Evolutionary conservation across 2,329 filamentous ascomycete species (phyloP).

Genomic region (Neurospora crassa): DNA sequence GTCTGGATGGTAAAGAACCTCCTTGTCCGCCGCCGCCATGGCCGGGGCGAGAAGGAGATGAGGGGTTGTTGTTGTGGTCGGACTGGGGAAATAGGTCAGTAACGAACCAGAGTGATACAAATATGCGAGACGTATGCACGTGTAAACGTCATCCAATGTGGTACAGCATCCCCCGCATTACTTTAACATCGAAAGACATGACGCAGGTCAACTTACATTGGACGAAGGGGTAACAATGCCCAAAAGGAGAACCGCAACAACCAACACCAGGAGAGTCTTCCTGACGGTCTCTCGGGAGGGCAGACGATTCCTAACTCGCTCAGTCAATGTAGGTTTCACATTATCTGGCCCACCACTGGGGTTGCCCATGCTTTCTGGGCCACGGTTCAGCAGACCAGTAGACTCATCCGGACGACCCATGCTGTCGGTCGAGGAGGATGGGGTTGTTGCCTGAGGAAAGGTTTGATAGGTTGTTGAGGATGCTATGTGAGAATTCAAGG

Average conservation of each 20-base stretch:
- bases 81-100: neutral
- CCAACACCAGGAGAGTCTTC: neutral
- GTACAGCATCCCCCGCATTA: neutral
- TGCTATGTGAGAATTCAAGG: neutral
- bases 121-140: neutral
- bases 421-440: constrained; percentile 11
- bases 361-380: constrained; percentile 38
- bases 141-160: neutral
- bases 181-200: neutral
- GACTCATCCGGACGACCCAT: constrained; percentile 37
- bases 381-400: constrained; percentile 29
- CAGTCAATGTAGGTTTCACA: constrained; percentile 15
- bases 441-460: constrained; percentile 23
- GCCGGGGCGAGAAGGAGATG: neutral
- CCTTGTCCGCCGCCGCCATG: neutral
- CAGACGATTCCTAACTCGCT: constrained; percentile 20
- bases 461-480: constrained; percentile 32
- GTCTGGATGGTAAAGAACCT: neutral
- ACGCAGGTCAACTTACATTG: neutral
- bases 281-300: constrained; percentile 4
- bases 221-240: neutral
- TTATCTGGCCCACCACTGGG: constrained; percentile 21
- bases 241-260: neutral
- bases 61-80: constrained; percentile 2
- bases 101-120: neutral